Percentiles rank a stretch among this genome's conserved stretches.
These are phyloP conservation scores for Macaranga tanarius DNA, from an alignment of 441 rosid species.

Conservation along the genomic window DNA sequence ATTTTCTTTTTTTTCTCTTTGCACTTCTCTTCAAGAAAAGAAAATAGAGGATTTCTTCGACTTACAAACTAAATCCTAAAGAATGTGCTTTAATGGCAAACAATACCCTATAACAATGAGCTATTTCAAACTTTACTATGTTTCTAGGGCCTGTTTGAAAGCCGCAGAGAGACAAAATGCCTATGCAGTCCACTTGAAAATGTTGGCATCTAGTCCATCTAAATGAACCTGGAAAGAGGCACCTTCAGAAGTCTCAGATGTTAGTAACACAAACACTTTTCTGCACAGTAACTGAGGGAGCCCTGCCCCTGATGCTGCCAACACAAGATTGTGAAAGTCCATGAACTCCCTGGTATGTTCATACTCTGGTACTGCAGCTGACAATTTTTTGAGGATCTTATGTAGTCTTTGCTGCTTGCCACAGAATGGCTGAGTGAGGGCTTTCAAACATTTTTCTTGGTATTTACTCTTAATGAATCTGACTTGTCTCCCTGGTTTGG, in stretches of 20 bases:
- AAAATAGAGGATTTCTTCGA: too few relatives aligned
- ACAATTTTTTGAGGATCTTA: not conserved
- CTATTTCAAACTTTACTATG: too few relatives aligned
- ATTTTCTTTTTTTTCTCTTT: too few relatives aligned
- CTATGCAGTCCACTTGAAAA: constrained; percentile 83
- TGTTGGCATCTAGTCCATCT: constrained; percentile 52
- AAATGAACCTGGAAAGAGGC: constrained; percentile 57
- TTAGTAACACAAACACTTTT: constrained; percentile 56
- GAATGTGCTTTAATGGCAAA: too few relatives aligned
- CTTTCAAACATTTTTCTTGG: not conserved
- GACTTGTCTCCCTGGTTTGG: not conserved
- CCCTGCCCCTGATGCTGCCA: constrained; percentile 68
- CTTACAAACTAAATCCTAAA: too few relatives aligned
- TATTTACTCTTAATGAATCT: not conserved
- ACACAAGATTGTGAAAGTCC: constrained; percentile 53
- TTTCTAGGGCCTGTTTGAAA: constrained; percentile 50
- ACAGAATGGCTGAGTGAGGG: not conserved
- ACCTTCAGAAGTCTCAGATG: constrained; percentile 65
- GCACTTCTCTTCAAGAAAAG: too few relatives aligned
- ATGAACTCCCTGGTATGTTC: constrained; percentile 57
- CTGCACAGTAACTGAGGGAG: constrained; percentile 52
- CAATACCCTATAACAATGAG: too few relatives aligned
- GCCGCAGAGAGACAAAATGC: constrained; percentile 80
- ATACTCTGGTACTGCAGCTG: constrained; percentile 23
- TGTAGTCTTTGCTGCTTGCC: not conserved